Percentiles rank a stretch among this genome's conserved stretches.
Evolutionary conservation across 1,284 basidiomycete species (phyloP).

Genomic region (Cerrena zonata): DNA sequence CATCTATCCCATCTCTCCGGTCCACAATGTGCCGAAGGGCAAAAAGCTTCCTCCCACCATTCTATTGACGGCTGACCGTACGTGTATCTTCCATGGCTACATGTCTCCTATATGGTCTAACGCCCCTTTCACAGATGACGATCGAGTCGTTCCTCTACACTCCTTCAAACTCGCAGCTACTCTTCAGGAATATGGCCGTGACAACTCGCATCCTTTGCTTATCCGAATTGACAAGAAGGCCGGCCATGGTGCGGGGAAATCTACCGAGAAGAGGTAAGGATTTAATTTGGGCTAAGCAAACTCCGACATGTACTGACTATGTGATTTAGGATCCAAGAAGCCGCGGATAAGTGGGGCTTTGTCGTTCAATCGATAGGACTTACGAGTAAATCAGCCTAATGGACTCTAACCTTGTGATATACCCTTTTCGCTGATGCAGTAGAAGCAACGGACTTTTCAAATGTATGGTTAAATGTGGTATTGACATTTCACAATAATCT

Average conservation of each 20-base stretch:
- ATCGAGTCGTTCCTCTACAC: constrained; percentile 77
- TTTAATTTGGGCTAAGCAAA: too few relatives aligned
- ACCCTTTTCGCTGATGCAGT: too few relatives aligned
- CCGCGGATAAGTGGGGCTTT: constrained; percentile 73
- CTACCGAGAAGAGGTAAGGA: constrained; percentile 65
- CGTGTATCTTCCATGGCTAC: constrained; percentile 23
- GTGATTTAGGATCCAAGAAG: constrained; percentile 57
- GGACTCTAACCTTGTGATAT: too few relatives aligned
- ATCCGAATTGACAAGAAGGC: constrained; percentile 74
- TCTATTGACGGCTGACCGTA: constrained; percentile 74
- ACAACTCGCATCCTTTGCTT: constrained; percentile 66
- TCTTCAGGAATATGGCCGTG: constrained; percentile 57
- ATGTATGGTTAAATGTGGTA: too few relatives aligned
- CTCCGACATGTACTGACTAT: background rate
- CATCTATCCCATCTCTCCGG: constrained; percentile 70
- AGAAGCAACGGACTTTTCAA: too few relatives aligned
- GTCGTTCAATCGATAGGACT: constrained; percentile 62
- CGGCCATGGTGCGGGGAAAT: constrained; percentile 77
- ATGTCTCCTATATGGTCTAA: background rate
- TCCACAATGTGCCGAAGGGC: constrained; percentile 66
- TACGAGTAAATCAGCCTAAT: background rate
- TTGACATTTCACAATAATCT: too few relatives aligned
- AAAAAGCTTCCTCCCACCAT: constrained; percentile 62
- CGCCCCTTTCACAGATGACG: constrained; percentile 52
- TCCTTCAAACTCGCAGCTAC: constrained; percentile 76